These are phyloP conservation scores for Dendrothele bispora DNA, from an alignment of 768 basidiomycete genomes.

Conservation along the genomic window DNA sequence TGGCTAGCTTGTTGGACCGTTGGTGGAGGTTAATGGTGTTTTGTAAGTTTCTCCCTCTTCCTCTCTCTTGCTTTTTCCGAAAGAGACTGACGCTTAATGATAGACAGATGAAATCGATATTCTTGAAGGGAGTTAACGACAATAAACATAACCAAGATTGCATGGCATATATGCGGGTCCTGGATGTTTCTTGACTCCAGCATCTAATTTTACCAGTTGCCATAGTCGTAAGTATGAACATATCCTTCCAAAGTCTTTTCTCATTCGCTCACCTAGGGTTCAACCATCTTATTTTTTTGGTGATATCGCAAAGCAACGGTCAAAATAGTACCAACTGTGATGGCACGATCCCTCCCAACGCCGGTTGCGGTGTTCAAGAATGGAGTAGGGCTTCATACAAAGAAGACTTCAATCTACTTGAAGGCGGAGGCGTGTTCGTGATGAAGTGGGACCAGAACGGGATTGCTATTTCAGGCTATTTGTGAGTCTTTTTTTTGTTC, in stretches of 20 bases:
- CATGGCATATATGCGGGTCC: conserved; percentile 56
- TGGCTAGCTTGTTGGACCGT: conserved; percentile 86
- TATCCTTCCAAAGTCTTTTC: conserved; percentile 51
- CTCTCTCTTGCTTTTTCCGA: conserved; percentile 33
- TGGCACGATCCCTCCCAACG: conserved; percentile 50
- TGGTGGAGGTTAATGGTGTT: conserved; percentile 62
- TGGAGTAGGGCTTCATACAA: conserved; percentile 86
- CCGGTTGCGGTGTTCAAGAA: conserved; percentile 77
- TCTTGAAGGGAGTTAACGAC: conserved; percentile 81
- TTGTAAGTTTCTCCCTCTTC: conserved; percentile 41
- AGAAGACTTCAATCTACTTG: conserved; percentile 73
- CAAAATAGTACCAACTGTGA: conserved; percentile 54
- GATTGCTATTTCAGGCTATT: conserved; percentile 74
- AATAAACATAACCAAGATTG: conserved; percentile 85
- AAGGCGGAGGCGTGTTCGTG: conserved; percentile 81
- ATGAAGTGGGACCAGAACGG: conserved; percentile 85
- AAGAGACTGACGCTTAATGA: no score
- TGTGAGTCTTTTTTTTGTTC: not conserved
- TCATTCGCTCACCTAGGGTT: conserved; percentile 66
- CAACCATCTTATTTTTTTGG: conserved; percentile 60
- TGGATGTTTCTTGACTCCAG: no score
- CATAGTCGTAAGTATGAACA: conserved; percentile 33
- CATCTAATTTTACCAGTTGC: not conserved
- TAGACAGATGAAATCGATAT: conserved; percentile 82
- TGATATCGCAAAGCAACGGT: conserved; percentile 46